Conservation (phyloP, 164 flowering plant genomes). For the Sedum album region DNA sequence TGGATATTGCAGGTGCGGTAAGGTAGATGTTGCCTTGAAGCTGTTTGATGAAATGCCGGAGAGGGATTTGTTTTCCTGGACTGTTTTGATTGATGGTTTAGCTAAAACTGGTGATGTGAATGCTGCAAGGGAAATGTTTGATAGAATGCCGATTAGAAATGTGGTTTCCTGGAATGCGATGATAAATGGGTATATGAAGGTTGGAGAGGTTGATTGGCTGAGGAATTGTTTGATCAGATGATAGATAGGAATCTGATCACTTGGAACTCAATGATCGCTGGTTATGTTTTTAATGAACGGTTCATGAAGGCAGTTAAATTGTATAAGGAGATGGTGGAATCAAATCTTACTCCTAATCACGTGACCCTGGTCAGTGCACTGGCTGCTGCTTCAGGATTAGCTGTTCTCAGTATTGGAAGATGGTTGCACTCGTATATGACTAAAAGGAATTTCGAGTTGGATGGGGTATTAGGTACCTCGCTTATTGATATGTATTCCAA, state of each 20-base stretch:
- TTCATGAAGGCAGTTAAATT: background rate
- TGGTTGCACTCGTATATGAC: slow-evolving; percentile 23
- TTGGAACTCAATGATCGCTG: background rate
- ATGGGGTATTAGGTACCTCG: slow-evolving; percentile 21
- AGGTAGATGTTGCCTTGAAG: slow-evolving; percentile 20
- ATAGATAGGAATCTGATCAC: slow-evolving; percentile 9
- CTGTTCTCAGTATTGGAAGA: slow-evolving; percentile 23
- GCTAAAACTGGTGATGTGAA: slow-evolving; percentile 29
- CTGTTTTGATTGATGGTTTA: slow-evolving; percentile 41
- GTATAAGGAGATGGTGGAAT: background rate
- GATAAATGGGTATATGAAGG: slow-evolving; percentile 43
- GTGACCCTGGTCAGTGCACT: slow-evolving; percentile 22
- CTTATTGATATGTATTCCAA: slow-evolving; percentile 30
- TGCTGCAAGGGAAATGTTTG: slow-evolving; percentile 26
- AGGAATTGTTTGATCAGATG: slow-evolving; percentile 37
- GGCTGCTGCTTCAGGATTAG: slow-evolving; percentile 21
- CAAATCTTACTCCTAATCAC: slow-evolving; percentile 14
- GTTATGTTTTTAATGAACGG: background rate
- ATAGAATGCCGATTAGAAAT: slow-evolving; percentile 38
- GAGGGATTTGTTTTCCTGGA: slow-evolving; percentile 49
- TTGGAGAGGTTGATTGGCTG: slow-evolving; percentile 34
- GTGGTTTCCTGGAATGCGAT: slow-evolving; percentile 48
- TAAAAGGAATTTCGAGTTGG: slow-evolving; percentile 15
- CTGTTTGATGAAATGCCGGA: slow-evolving; percentile 26
- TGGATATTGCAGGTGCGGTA: slow-evolving; percentile 29